Conservation (phyloP, 192 early-diverging fungal genomes). For the Backusella parvicylindrica region DNA sequence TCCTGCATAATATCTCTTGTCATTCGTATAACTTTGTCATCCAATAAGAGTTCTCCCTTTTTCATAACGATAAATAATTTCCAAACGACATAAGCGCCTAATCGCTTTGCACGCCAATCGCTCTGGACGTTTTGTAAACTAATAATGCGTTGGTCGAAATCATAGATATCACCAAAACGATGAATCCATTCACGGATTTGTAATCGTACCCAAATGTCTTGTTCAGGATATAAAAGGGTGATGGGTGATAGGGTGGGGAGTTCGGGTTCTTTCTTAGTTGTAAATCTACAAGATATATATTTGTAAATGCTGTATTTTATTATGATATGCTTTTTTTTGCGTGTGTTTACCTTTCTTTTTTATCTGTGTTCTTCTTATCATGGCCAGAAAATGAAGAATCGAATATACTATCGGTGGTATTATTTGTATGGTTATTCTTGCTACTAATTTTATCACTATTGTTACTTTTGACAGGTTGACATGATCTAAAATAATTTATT, state of each 20-base stretch:
- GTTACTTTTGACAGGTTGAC: not conserved
- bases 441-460: not conserved
- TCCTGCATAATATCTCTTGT: not conserved
- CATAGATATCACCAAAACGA: slow-evolving; percentile 17
- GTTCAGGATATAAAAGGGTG: slow-evolving; percentile 4
- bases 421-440: not conserved
- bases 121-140: slow-evolving; percentile 28
- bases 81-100: slow-evolving; percentile 12
- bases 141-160: not conserved
- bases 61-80: not conserved
- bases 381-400: not conserved
- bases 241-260: slow-evolving; percentile 5
- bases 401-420: not conserved
- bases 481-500: not conserved
- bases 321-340: not conserved
- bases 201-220: slow-evolving; percentile 27
- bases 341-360: not conserved
- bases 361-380: not conserved
- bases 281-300: no score
- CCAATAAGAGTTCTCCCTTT: not conserved
- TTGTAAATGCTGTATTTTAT: no score
- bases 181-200: slow-evolving; percentile 25
- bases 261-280: not conserved
- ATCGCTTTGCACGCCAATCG: slow-evolving; percentile 20
- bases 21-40: not conserved